Evolutionary conservation across 192 early-diverging fungal genomes (phyloP), one percentile per base, ranked within the genome.

Genomic region (Podila horticola): DNA sequence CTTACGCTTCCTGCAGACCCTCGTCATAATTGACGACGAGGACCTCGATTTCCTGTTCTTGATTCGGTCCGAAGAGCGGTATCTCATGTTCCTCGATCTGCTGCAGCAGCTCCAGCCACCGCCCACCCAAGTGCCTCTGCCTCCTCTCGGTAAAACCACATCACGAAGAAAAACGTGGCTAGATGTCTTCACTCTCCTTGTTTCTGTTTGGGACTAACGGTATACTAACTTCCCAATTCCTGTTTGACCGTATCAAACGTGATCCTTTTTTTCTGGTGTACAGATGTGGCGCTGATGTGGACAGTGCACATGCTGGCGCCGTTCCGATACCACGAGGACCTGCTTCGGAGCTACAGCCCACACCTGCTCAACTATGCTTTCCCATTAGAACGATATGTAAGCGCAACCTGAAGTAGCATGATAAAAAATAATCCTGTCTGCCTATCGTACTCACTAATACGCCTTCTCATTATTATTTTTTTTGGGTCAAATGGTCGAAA

Each of bases 241-340:
- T 13, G 38, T 3, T 41, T 41, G 12, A 13, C 33, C 33, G 33
- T 34, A 8, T 15, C 50, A 51, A 15, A 12, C 17, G 13, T 51
- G 4, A 22, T 49, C 7, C 30, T 58, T 70, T 24, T 85, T 64
- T 30, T 38, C 34, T 58, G 5, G 0, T 30, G 13, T 26, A 19
- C 66, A 88, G 88, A 90, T 77, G 88, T 91, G n/a, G 86, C 87
- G 0, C 67, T 85, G 63, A 88, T 92, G 73, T 92, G 91, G 91
- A 89, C 89, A 38, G 75, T 76, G 26, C 91, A 92, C 69, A 85
- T 88, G 85, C 72, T 92, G 19, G 82, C 82, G 8, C 90, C 90
- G 0, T 71, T 85, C 30, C 77, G 85, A 22, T 92, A 92, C 83
- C 74, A 88, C 45, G 89, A 92, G 48, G 91, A 92, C 77, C 83